phyloP scores from a whole-genome alignment of 1,284 basidiomycete genomes.

The Heterobasidion irregulare region DNA sequence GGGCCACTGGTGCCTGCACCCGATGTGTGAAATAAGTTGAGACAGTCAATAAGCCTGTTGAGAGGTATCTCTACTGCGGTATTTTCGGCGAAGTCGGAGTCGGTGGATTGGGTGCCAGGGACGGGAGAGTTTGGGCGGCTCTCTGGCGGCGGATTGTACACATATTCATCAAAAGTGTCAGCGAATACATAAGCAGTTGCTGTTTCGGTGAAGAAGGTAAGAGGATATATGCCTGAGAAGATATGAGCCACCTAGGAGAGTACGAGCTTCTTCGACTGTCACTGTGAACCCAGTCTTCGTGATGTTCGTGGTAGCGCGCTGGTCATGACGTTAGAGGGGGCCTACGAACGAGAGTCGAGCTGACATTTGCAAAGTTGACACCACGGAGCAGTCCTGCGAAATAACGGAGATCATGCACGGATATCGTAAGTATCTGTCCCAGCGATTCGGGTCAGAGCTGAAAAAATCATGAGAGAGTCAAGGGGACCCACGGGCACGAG shows the following conservation, averaged over 20 bases:
- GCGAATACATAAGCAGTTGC: constrained; percentile 83
- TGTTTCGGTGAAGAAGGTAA: constrained; percentile 20
- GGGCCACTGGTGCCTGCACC: constrained; percentile 23
- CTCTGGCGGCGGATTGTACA: constrained; percentile 42
- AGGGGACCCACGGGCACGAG: no score
- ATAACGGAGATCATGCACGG: constrained; percentile 72
- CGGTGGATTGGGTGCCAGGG: constrained; percentile 9
- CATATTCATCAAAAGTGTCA: constrained; percentile 73
- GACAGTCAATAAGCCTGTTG: constrained; percentile 76
- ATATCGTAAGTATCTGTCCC: constrained; percentile 64
- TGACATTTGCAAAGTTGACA: constrained; percentile 71
- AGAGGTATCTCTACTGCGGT: constrained; percentile 78
- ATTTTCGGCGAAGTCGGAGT: constrained; percentile 18
- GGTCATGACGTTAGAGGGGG: background rate
- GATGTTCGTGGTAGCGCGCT: constrained; percentile 78
- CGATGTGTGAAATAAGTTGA: constrained; percentile 89
- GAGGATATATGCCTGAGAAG: constrained; percentile 1
- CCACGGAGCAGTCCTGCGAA: constrained; percentile 70
- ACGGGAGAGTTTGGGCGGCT: constrained; percentile 20
- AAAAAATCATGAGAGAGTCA: no score
- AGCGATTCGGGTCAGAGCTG: no score
- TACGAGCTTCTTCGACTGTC: constrained; percentile 80
- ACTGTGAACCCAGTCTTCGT: constrained; percentile 69
- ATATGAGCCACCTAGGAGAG: constrained; percentile 55
- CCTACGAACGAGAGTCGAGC: constrained; percentile 4